Evolutionary conservation across 2,329 filamentous ascomycete genomes (phyloP).

Genomic region (Cladosporium sp.): DNA sequence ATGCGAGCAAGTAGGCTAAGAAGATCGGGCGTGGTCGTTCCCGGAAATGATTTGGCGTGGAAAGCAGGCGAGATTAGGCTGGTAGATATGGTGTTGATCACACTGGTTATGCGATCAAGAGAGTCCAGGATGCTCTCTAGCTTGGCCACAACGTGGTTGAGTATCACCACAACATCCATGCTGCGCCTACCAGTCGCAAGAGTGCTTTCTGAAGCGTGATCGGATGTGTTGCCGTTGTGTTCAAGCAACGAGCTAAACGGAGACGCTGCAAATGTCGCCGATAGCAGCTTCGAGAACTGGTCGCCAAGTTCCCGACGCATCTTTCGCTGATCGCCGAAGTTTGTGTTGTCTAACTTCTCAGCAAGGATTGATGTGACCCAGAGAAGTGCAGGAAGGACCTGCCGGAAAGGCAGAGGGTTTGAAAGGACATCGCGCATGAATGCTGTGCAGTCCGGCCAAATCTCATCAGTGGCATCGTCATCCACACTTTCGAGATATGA

Average conservation of each 20-base stretch:
- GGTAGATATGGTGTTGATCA: constrained; percentile 76
- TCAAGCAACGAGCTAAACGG: constrained; percentile 21
- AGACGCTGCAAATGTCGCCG: constrained; percentile 81
- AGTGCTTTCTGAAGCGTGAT: constrained; percentile 1
- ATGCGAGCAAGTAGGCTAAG: constrained; percentile 75
- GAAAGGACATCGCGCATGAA: constrained; percentile 87
- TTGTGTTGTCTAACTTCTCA: constrained; percentile 96
- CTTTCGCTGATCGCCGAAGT: constrained; percentile 88
- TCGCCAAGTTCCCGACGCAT: constrained; percentile 94
- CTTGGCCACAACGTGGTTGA: constrained; percentile 76
- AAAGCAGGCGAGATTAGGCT: constrained; percentile 81
- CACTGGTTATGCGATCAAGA: constrained; percentile 76
- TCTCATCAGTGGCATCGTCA: constrained; percentile 97
- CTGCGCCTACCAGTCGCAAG: constrained; percentile 1
- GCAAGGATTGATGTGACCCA: constrained; percentile 89
- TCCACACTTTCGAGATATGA: constrained; percentile 88
- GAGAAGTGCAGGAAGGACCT: constrained; percentile 80
- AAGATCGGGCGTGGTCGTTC: constrained; percentile 72
- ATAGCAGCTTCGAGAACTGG: constrained; percentile 80
- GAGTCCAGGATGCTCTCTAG: constrained; percentile 82
- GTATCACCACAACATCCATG: constrained; percentile 72
- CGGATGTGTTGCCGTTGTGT: constrained; percentile 21
- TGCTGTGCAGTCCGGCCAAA: constrained; percentile 90
- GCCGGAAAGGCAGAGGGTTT: constrained; percentile 92
- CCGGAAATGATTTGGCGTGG: constrained; percentile 81